Evolutionary conservation across 2,329 filamentous ascomycete species (phyloP), one percentile per base, ranked within the genome.

Genomic region (Anthostomella pinea): DNA sequence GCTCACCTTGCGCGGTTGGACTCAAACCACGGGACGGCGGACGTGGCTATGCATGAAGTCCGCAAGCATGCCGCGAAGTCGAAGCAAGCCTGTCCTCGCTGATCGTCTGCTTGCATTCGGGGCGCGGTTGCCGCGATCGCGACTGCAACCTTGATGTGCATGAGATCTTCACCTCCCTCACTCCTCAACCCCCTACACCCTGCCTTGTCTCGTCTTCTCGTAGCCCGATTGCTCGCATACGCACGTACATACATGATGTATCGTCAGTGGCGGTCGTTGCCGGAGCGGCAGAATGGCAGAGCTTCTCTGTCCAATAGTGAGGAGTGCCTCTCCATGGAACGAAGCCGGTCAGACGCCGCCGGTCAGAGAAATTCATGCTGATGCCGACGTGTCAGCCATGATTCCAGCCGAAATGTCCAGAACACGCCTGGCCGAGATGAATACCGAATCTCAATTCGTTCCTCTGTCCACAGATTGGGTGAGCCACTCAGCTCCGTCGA

Each of bases 121-220:
- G 39, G 36, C 33, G 32, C 25, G 38, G 33, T 35, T 34, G 22
- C 35, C 32, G 36, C 30, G 42, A 30, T 32, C 32, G 26, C 24
- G 32, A 45, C 30, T 28, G 22, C 35, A 28, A 45, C 30, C 34
- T 37, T 30, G 39, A 37, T 32, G 38, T 34, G 34, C 41, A 39
- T 40, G 33, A 39, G 41, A 53, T 46, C 46, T 41, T 44, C 32
- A 33, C 30, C 41, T 41, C 35, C 43, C 38, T 35, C 33, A 23
- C 33, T 25, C 23, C 39, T 34, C 36, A 41, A 36, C 41, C 23
- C 46, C 46, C 43, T 37, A 41, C 35, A 35, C 34, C 32, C 34
- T 40, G 38, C 39, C 38, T 34, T 36, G 29, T 20, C 29, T 34
- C 38, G 31, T 46, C 39, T 41, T 35, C 25, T 27, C 23, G 9